Evolutionary conservation across 192 early-diverging fungal genomes (phyloP), one percentile per base, ranked within the genome.

Genomic region (Thamnidium elegans): DNA sequence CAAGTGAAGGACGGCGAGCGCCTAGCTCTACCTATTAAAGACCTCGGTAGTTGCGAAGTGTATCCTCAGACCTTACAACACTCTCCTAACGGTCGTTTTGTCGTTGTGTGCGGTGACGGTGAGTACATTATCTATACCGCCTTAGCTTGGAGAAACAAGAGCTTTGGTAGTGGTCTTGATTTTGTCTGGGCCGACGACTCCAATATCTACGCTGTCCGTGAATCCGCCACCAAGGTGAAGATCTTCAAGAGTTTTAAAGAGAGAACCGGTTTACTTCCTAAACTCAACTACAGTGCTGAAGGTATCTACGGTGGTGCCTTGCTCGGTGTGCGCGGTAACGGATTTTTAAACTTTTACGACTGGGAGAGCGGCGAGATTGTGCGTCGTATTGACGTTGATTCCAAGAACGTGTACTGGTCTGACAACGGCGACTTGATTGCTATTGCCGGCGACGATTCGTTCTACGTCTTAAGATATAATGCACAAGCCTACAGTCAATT

Each of bases 81-180:
- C 79, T 93, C 90, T 63, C 97, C 97, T 42, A 99, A 99, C 69
- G 97, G 95, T 32, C 87, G 95, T 53, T 99, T 99, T 78, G 96
- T 97, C 19, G 97, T 96, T 17, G 97, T 98, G 10, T 97, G 94
- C 69, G 97, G 97, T 36, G 96, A 99, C 70, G 95, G 94, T 51
- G 97, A 99, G 81, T 99, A 94, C 74, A 99, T 99, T 62, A 98
- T 99, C 69, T 99, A 99, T 78, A 99, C 97, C 15, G 97, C 97
- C 6, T 84, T 99, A 21, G 95, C 97, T 7, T 99, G 97, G 97
- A 84, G 97, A 72, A 99, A 99, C 86, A 99, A 99, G 87, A 88
- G 87, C 58, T 99, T 98, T 77, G 97, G 97, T 7, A 89, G 85
- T 44, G 97, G 89, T 1, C 75, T 92, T 26, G 97, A 98, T 62